A percentile compares a stretch with the other conserved stretches of the same genome.
Conservation (phyloP, 2,329 filamentous ascomycete species). For the Beauveria sp. region DNA sequence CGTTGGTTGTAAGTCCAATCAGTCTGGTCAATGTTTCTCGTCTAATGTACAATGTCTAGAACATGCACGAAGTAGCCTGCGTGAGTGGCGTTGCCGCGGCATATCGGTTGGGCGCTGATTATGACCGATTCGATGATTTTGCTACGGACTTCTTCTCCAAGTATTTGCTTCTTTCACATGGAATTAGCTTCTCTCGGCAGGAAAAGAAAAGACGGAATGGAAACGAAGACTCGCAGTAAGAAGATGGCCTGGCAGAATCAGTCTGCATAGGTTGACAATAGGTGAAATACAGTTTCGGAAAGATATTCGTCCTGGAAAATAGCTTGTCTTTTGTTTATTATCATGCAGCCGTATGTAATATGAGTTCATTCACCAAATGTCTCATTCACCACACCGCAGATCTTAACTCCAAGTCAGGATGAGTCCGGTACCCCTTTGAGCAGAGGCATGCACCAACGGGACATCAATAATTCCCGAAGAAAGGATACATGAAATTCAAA, state of each 20-base stretch:
- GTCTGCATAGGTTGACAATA: not conserved
- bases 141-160: slow-evolving; percentile 40
- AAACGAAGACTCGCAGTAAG: not conserved
- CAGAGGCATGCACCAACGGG: not conserved
- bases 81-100: slow-evolving; percentile 65
- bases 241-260: not conserved
- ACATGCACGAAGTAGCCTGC: slow-evolving; percentile 63
- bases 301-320: not conserved
- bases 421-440: not conserved
- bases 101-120: slow-evolving; percentile 58
- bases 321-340: not conserved
- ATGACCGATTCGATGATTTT: slow-evolving; percentile 51
- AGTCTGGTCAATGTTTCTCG: not conserved
- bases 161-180: slow-evolving; percentile 38
- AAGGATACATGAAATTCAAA: not conserved
- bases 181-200: slow-evolving; percentile 30
- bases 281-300: not conserved
- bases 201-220: slow-evolving; percentile 21
- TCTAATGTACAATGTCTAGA: slow-evolving; percentile 28
- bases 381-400: not conserved
- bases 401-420: not conserved
- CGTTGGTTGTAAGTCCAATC: slow-evolving; percentile 46
- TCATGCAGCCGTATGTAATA: not conserved
- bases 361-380: not conserved
- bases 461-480: not conserved